These are phyloP conservation scores for Aspergillus pseudonomiae DNA, from an alignment of 2,329 filamentous ascomycete species.

Conservation along the genomic window DNA sequence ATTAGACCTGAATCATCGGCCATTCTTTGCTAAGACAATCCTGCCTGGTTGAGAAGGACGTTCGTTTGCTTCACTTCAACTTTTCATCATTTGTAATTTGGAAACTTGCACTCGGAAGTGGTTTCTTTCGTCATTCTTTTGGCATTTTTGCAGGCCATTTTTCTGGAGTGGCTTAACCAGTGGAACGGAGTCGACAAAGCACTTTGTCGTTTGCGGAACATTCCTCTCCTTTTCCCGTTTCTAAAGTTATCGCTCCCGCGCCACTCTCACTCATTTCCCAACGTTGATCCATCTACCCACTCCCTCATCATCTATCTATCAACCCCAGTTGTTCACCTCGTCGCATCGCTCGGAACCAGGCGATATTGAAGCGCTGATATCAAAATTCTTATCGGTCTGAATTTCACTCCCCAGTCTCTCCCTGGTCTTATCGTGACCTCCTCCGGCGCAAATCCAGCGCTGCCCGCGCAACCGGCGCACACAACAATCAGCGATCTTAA, in stretches of 20 bases:
- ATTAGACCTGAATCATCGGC: constrained; percentile 2
- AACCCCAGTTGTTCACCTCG: constrained; percentile 30
- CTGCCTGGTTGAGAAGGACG: constrained; percentile 1
- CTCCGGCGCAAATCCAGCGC: constrained; percentile 38
- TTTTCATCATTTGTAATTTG: constrained; percentile 9
- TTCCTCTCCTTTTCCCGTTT: constrained; percentile 23
- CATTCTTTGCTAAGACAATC: constrained; percentile 13
- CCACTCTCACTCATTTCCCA: constrained; percentile 16
- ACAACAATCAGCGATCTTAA: constrained; percentile 7
- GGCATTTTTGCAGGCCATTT: background rate
- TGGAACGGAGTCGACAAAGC: background rate
- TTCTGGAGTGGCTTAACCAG: background rate
- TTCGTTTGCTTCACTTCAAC: constrained; percentile 1
- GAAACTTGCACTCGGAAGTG: background rate
- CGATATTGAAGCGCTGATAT: constrained; percentile 28
- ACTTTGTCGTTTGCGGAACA: constrained; percentile 13
- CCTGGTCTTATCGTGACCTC: constrained; percentile 26
- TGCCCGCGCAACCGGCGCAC: constrained; percentile 28
- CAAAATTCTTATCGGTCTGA: constrained; percentile 11
- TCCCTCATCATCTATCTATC: constrained; percentile 50
- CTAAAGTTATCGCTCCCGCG: constrained; percentile 26
- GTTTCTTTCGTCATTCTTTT: constrained; percentile 2
- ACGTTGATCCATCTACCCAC: constrained; percentile 15
- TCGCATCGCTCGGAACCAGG: constrained; percentile 37
- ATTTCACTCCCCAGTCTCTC: constrained; percentile 23